Evolutionary conservation across 1,284 basidiomycete species (phyloP).

Genomic region (Gymnopus androsaceus): DNA sequence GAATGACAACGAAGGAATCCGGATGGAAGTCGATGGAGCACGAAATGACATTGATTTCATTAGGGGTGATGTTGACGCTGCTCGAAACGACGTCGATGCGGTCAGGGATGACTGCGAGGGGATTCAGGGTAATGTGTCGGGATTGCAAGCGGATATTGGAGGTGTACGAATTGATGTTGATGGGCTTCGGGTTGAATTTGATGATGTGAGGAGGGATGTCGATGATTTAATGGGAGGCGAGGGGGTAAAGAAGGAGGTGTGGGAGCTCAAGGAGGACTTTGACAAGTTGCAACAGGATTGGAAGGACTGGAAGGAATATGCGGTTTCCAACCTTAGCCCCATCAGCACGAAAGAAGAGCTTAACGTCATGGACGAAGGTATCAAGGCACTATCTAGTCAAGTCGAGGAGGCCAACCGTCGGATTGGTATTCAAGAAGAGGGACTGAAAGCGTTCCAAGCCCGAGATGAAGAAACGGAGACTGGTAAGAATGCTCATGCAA

Average conservation of each 20-base stretch:
- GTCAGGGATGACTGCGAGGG: constrained; percentile 32
- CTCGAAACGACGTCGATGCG: constrained; percentile 37
- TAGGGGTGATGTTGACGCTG: constrained; percentile 39
- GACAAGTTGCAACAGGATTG: neutral
- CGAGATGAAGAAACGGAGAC: neutral
- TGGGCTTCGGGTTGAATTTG: constrained; percentile 19
- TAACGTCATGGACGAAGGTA: too few relatives aligned
- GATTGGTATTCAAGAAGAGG: neutral
- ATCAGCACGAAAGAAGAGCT: too few relatives aligned
- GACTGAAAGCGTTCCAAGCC: neutral
- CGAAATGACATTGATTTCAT: constrained; percentile 36
- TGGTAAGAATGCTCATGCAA: neutral
- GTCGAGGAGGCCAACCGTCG: neutral
- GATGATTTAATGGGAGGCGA: constrained; percentile 5
- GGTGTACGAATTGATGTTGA: constrained; percentile 32
- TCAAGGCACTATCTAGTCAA: neutral
- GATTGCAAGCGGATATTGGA: constrained; percentile 42
- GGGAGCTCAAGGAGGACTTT: constrained; percentile 15
- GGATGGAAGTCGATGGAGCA: neutral
- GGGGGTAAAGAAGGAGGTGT: constrained; percentile 9
- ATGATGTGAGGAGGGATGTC: constrained; percentile 4
- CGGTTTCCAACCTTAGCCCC: too few relatives aligned
- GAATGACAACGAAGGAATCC: neutral
- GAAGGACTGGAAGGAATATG: neutral
- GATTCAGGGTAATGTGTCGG: constrained; percentile 31